These are phyloP conservation scores for Stygiomarasmius scandens DNA, from an alignment of 1,284 basidiomycete species.

Conservation along the genomic window DNA sequence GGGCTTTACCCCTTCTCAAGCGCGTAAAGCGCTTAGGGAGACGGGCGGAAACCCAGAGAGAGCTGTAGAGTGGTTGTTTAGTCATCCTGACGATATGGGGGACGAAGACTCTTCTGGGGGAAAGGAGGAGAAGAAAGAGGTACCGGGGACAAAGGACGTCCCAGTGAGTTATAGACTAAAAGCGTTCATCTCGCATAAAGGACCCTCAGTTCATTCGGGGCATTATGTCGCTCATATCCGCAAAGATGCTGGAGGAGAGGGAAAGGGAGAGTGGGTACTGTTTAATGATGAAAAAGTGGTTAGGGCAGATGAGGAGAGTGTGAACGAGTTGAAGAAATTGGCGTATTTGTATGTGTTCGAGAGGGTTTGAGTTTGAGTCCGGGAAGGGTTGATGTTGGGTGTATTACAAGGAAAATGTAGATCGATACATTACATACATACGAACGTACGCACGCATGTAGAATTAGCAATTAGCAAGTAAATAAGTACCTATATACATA, in stretches of 20 bases:
- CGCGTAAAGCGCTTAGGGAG: slow-evolving; percentile 85
- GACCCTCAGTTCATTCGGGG: slow-evolving; percentile 91
- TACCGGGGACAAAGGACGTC: slow-evolving; percentile 54
- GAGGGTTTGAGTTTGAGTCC: slow-evolving; percentile 39
- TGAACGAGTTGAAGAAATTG: slow-evolving; percentile 70
- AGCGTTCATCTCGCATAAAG: slow-evolving; percentile 97
- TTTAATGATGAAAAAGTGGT: slow-evolving; percentile 98
- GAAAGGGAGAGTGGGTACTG: slow-evolving; percentile 74
- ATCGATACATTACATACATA: no score
- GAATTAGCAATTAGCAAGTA: no score
- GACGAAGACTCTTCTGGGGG: slow-evolving; percentile 38
- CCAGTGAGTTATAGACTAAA: slow-evolving; percentile 85
- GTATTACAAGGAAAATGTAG: no score
- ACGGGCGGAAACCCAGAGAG: slow-evolving; percentile 81
- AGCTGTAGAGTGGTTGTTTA: slow-evolving; percentile 98
- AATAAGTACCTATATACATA: no score
- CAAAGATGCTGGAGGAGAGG: no score
- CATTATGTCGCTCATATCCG: slow-evolving; percentile 90
- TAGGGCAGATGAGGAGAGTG: slow-evolving; percentile 77
- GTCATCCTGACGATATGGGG: slow-evolving; percentile 86
- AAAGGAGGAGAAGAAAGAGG: slow-evolving; percentile 18
- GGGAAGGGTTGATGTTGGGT: no score
- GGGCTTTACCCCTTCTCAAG: slow-evolving; percentile 89
- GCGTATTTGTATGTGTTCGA: slow-evolving; percentile 93
- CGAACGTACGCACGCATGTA: no score